Conservation (phyloP, 1,284 basidiomycete species). For the Melampsora americana region DNA sequence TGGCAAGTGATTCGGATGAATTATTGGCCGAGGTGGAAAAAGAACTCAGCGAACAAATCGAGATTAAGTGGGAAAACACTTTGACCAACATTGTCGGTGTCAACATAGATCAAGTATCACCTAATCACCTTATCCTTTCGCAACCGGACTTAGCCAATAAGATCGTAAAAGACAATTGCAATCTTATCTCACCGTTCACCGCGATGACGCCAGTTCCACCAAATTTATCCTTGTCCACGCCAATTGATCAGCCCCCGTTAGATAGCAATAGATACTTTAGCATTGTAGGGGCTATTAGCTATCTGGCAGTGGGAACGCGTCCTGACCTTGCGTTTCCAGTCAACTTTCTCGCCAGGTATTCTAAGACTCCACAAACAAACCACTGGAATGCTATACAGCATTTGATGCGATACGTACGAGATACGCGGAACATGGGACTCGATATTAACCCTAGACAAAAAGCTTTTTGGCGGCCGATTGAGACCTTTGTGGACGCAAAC, state of each 20-base stretch:
- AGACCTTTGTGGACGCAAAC: conserved; percentile 4
- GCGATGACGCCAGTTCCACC: neutral
- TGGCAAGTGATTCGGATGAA: neutral
- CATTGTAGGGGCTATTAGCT: conserved; percentile 8
- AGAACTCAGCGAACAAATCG: neutral
- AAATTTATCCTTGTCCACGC: neutral
- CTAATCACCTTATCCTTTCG: neutral
- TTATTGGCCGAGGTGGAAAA: neutral
- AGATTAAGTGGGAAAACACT: neutral
- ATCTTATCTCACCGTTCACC: neutral
- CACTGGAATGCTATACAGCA: neutral
- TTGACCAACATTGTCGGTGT: neutral
- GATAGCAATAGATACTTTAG: conserved; percentile 5
- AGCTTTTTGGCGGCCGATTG: neutral
- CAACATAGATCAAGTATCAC: neutral
- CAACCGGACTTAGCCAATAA: neutral
- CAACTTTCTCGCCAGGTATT: conserved; percentile 7
- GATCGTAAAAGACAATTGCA: neutral
- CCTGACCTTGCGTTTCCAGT: conserved; percentile 11
- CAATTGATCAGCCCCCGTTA: neutral
- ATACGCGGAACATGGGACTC: neutral
- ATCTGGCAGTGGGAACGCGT: conserved; percentile 8
- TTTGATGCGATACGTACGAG: neutral
- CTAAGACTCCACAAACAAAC: neutral
- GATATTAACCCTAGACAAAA: neutral